phyloP scores from a whole-genome alignment of 805 yeast genomes.

The Myxozyma vanderwaltii region DNA sequence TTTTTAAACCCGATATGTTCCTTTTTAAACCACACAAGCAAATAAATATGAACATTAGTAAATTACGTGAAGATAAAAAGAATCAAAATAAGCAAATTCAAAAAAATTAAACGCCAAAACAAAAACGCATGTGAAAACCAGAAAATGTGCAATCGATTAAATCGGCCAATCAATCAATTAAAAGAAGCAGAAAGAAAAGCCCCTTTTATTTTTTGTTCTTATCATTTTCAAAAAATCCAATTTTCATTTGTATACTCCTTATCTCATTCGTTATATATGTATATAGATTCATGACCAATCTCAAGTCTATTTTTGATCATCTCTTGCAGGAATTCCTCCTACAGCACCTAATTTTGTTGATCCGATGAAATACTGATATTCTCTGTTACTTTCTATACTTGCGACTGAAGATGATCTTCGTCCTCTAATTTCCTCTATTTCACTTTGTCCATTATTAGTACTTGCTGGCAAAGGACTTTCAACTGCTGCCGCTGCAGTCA shows the following conservation, averaged over 20 bases:
- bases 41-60: no score
- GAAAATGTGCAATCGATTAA: no score
- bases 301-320: no score
- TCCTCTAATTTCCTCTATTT: not conserved
- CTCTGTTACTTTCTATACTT: constrained; percentile 1
- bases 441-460: not conserved
- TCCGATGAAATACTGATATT: constrained; percentile 1
- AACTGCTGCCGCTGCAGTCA: not conserved
- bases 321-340: not conserved
- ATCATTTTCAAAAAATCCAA: not conserved
- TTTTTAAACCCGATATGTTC: no score
- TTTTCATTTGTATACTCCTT: no score
- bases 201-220: not conserved
- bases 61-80: no score
- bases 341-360: not conserved
- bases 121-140: not conserved
- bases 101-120: not conserved
- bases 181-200: not conserved
- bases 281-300: no score
- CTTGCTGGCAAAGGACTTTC: not conserved
- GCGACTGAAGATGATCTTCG: not conserved
- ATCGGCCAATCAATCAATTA: no score
- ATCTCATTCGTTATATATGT: no score
- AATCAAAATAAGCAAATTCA: no score
- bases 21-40: not conserved